Evolutionary conservation across 306 rosid genomes (phyloP).

Genomic region (Vigna trinervia): DNA sequence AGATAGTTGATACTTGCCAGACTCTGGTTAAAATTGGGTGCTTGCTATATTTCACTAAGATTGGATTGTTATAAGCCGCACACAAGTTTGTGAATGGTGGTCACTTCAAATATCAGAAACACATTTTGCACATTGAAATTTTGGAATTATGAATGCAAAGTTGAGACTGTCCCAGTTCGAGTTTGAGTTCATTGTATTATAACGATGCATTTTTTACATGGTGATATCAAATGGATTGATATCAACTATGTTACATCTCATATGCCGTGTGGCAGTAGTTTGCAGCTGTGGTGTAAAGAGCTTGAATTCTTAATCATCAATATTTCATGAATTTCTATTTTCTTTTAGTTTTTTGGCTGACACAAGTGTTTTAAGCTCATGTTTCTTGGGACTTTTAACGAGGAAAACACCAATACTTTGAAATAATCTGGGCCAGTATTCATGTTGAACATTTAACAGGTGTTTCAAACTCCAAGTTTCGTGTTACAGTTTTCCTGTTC

Average conservation of each 20-base stretch:
- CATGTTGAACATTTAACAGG: neutral
- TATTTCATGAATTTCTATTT: neutral
- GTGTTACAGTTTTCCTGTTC: neutral
- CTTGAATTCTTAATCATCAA: neutral
- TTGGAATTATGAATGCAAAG: conserved; percentile 17
- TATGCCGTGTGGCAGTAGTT: conserved; percentile 3
- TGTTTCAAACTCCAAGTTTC: neutral
- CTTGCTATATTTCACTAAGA: conserved; percentile 5
- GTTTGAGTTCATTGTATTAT: conserved; percentile 2
- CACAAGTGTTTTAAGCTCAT: neutral
- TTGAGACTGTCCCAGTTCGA: neutral
- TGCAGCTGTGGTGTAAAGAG: neutral
- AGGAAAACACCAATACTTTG: neutral
- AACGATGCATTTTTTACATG: neutral
- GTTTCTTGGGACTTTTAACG: neutral
- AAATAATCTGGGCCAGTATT: neutral
- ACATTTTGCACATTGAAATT: neutral
- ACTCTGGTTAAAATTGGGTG: neutral
- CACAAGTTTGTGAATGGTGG: conserved; percentile 25
- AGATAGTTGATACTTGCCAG: neutral
- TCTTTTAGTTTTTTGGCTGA: neutral
- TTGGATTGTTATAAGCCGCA: neutral
- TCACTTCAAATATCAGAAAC: conserved; percentile 11
- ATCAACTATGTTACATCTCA: conserved; percentile 7
- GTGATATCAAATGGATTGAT: conserved; percentile 3